Percentiles rank a stretch among this genome's conserved stretches.
Conservation (phyloP, 2,329 filamentous ascomycete species). For the Alternaria triticina region DNA sequence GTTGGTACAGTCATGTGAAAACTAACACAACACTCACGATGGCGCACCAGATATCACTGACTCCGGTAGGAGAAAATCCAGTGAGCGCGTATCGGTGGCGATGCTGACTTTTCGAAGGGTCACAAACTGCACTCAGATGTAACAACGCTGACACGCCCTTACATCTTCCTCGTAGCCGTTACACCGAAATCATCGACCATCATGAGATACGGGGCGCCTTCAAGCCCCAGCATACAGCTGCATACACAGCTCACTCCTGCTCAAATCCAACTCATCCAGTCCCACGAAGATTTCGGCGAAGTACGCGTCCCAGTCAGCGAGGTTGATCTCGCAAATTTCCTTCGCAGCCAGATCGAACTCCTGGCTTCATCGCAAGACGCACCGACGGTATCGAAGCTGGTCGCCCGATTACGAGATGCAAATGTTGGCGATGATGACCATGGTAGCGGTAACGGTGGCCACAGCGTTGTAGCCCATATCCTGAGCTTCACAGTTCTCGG, state of each 20-base stretch:
- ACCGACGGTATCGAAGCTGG: background rate
- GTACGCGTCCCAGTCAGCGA: background rate
- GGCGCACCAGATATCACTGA: background rate
- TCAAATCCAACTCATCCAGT: background rate
- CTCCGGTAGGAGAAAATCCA: background rate
- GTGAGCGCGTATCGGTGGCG: background rate
- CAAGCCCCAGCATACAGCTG: background rate
- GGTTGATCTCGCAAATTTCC: background rate
- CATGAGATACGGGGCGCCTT: background rate
- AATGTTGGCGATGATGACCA: background rate
- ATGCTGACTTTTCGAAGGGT: background rate
- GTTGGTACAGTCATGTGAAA: accelerated
- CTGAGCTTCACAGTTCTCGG: background rate
- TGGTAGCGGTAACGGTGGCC: background rate
- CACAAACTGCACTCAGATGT: background rate
- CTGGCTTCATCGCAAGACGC: background rate
- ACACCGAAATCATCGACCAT: background rate
- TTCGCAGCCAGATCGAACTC: background rate
- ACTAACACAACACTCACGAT: background rate
- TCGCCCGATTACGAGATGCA: background rate
- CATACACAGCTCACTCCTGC: background rate
- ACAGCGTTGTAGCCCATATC: background rate
- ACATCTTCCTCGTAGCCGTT: background rate
- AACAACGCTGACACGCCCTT: background rate
- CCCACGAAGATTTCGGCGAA: background rate